phyloP scores from a whole-genome alignment of 306 rosid species.

The Quercus wislizeni region DNA sequence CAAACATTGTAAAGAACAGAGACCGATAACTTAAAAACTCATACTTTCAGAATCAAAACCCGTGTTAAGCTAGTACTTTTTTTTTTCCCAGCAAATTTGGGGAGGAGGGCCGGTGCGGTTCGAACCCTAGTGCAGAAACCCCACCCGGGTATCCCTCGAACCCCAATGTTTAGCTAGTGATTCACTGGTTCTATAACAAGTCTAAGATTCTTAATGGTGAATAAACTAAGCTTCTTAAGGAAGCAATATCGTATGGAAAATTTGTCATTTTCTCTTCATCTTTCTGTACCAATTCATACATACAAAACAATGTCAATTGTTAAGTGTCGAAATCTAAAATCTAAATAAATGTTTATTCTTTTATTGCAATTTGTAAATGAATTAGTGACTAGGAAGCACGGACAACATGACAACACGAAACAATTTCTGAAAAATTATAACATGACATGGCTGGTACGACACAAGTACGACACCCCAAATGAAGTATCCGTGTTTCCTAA shows the following conservation, averaged over 20 bases:
- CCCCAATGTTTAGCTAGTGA: too few relatives aligned
- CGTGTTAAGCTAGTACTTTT: not conserved
- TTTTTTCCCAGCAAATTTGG: too few relatives aligned
- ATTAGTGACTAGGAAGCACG: not conserved
- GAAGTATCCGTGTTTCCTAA: too few relatives aligned
- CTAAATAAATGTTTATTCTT: not conserved
- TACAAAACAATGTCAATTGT: too few relatives aligned
- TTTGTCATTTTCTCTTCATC: not conserved
- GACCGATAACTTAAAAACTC: not conserved
- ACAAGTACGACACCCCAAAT: too few relatives aligned
- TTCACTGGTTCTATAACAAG: not conserved
- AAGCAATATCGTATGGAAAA: not conserved
- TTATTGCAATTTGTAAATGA: not conserved
- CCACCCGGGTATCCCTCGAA: too few relatives aligned
- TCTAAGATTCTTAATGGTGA: not conserved
- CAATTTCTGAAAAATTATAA: too few relatives aligned
- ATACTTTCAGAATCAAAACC: not conserved
- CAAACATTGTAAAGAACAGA: not conserved
- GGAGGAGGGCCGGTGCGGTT: too few relatives aligned
- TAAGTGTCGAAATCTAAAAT: not conserved
- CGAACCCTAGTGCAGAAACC: too few relatives aligned
- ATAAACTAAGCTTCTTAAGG: not conserved
- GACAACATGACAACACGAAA: too few relatives aligned
- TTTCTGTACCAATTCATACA: too few relatives aligned
- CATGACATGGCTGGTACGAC: too few relatives aligned